phyloP scores from a whole-genome alignment of 1,139 yeast species.

The Meyerozyma elateridarum region DNA sequence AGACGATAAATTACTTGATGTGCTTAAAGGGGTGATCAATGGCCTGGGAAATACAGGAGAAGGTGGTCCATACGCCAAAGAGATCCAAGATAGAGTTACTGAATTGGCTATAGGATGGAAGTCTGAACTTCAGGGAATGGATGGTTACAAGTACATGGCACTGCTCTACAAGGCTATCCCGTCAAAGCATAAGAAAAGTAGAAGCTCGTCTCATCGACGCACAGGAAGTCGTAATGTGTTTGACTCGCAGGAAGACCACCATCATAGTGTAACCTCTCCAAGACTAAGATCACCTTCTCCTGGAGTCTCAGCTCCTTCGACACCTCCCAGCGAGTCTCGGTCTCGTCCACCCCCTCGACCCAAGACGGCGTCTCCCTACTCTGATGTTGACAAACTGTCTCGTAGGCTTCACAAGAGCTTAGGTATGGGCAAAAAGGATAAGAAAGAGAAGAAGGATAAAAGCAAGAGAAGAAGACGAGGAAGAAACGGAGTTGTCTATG shows the following conservation, averaged over 20 bases:
- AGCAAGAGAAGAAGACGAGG: slow-evolving; percentile 11
- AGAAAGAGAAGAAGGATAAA: slow-evolving; percentile 14
- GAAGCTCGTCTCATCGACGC: slow-evolving; percentile 8
- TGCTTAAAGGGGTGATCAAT: slow-evolving; percentile 47
- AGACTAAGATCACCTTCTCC: slow-evolving; percentile 7
- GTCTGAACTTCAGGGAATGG: slow-evolving; percentile 13
- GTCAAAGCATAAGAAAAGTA: slow-evolving; percentile 4
- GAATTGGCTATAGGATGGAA: slow-evolving; percentile 20
- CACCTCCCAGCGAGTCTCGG: slow-evolving; percentile 8
- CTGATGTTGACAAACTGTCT: slow-evolving; percentile 4
- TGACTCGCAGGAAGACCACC: slow-evolving; percentile 10
- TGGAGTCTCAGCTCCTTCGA: slow-evolving; percentile 9
- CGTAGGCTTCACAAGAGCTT: not conserved
- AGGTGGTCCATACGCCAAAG: slow-evolving; percentile 12
- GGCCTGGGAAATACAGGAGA: slow-evolving; percentile 19
- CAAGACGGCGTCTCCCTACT: slow-evolving; percentile 19
- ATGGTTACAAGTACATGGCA: slow-evolving; percentile 35
- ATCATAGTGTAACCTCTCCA: no score
- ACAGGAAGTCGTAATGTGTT: slow-evolving; percentile 12
- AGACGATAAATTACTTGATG: slow-evolving; percentile 67
- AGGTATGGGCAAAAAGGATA: slow-evolving; percentile 9
- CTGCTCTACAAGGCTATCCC: slow-evolving; percentile 14
- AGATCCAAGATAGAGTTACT: slow-evolving; percentile 16
- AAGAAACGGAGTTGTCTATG: slow-evolving; percentile 29
- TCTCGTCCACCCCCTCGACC: slow-evolving; percentile 30